These are phyloP conservation scores for Globisporangium paddicum DNA, from an alignment of 352 stramenopile genomes.

Conservation along the genomic window DNA sequence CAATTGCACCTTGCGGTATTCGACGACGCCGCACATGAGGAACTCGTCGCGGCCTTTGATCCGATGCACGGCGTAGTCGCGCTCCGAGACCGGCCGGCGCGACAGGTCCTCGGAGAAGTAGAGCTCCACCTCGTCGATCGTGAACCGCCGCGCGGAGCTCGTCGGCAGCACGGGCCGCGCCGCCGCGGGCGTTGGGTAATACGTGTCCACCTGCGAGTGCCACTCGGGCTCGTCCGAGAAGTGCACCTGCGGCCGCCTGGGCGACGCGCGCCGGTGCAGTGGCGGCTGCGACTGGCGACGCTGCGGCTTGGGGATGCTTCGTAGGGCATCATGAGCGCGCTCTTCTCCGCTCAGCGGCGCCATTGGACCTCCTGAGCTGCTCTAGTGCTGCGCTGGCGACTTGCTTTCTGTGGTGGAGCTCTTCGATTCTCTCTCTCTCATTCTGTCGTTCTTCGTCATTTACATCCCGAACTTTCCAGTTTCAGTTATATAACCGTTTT, in stretches of 20 bases:
- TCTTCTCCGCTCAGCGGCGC: conserved; percentile 8
- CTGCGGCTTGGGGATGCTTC: neutral
- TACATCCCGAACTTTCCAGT: too few relatives aligned
- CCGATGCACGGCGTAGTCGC: conserved; percentile 51
- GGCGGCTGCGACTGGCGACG: neutral
- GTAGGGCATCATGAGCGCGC: neutral
- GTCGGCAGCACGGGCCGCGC: conserved; percentile 39
- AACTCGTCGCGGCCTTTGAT: conserved; percentile 41
- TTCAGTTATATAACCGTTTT: too few relatives aligned
- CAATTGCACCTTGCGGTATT: conserved; percentile 39
- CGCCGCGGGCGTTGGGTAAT: conserved; percentile 37
- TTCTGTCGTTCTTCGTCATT: neutral
- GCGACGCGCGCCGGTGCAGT: neutral
- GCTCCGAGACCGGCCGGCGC: conserved; percentile 18
- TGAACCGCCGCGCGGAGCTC: conserved; percentile 40
- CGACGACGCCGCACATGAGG: conserved; percentile 43
- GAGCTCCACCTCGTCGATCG: conserved; percentile 59
- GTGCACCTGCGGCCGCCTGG: conserved; percentile 31
- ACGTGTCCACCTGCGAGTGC: conserved; percentile 24
- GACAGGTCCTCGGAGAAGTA: conserved; percentile 55
- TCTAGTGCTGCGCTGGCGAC: neutral
- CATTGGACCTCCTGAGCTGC: neutral
- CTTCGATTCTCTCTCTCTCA: neutral
- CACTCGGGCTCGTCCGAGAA: conserved; percentile 44
- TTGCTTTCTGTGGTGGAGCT: conserved; percentile 3